Evolutionary conservation across 2,329 filamentous ascomycete genomes (phyloP).

Genomic region (Colletotrichum sp.): DNA sequence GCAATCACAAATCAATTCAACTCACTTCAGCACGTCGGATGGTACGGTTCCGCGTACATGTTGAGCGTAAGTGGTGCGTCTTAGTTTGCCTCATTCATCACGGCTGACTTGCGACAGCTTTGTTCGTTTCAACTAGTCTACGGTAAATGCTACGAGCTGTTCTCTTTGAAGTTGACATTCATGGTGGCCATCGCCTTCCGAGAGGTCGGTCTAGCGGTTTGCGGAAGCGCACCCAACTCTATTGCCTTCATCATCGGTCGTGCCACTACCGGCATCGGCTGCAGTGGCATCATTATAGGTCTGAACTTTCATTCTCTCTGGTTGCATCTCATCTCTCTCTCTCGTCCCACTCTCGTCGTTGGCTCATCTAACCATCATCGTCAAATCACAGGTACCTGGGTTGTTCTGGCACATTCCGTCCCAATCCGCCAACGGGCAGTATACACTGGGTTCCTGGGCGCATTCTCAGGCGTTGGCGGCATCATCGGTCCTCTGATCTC

Average conservation of each 20-base stretch:
- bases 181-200: constrained; percentile 28
- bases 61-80: constrained; percentile 34
- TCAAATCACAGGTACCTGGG: constrained; percentile 32
- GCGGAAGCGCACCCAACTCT: constrained; percentile 32
- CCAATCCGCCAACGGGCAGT: constrained; percentile 35
- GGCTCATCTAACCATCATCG: constrained; percentile 21
- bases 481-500: constrained; percentile 29
- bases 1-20: constrained; percentile 56
- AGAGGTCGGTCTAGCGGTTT: constrained; percentile 28
- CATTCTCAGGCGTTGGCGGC: constrained; percentile 41
- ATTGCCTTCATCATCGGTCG: constrained; percentile 41
- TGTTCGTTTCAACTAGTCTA: constrained; percentile 30
- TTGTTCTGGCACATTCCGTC: constrained; percentile 43
- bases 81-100: neutral
- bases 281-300: constrained; percentile 37
- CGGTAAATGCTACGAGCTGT: constrained; percentile 33
- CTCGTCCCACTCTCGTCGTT: neutral
- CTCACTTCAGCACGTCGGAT: constrained; percentile 57
- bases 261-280: constrained; percentile 40
- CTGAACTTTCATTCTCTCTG: neutral
- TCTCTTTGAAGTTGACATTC: constrained; percentile 31
- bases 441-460: constrained; percentile 41
- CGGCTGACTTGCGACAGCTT: neutral
- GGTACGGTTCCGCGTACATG: constrained; percentile 58
- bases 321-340: neutral